Conservation (phyloP, 78 protist genomes). For the Tieghemostelium lacteum region DNA sequence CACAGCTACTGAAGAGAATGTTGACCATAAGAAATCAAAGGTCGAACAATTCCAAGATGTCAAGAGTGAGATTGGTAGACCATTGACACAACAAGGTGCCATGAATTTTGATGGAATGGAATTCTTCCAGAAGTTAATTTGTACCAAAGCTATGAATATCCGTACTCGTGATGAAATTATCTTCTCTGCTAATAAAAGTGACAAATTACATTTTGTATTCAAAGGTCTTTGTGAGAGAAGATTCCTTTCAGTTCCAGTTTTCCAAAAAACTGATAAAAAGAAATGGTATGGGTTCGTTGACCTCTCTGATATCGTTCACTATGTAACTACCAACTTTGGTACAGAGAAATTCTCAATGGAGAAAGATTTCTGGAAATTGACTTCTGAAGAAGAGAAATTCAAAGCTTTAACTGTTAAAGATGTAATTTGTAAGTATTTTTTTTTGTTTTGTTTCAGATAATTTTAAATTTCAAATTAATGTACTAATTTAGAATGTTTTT, state of each 20-base stretch:
- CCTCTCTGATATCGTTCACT: conserved; percentile 55
- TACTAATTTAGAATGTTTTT: neutral
- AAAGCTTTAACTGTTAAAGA: conserved; percentile 53
- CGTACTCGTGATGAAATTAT: conserved; percentile 64
- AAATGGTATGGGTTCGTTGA: conserved; percentile 72
- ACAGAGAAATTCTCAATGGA: conserved; percentile 47
- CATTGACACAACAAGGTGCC: neutral
- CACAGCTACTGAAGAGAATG: conserved; percentile 7
- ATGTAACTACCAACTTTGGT: conserved; percentile 56
- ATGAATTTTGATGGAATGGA: conserved; percentile 8
- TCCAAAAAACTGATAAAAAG: conserved; percentile 57
- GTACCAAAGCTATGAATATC: conserved; percentile 43
- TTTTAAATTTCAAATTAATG: neutral
- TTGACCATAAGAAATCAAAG: neutral
- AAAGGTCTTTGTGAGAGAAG: conserved; percentile 46
- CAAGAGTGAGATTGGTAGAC: neutral
- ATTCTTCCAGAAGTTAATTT: conserved; percentile 24
- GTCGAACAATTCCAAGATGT: neutral
- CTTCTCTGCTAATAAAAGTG: conserved; percentile 37
- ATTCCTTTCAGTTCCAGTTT: conserved; percentile 62
- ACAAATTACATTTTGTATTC: conserved; percentile 37
- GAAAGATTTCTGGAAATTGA: conserved; percentile 60
- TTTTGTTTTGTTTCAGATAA: neutral
- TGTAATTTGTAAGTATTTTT: conserved; percentile 33
- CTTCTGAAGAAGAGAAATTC: conserved; percentile 46